Evolutionary conservation across 2,329 filamentous ascomycete species (phyloP).

Genomic region (Pseudonectria foliicola): DNA sequence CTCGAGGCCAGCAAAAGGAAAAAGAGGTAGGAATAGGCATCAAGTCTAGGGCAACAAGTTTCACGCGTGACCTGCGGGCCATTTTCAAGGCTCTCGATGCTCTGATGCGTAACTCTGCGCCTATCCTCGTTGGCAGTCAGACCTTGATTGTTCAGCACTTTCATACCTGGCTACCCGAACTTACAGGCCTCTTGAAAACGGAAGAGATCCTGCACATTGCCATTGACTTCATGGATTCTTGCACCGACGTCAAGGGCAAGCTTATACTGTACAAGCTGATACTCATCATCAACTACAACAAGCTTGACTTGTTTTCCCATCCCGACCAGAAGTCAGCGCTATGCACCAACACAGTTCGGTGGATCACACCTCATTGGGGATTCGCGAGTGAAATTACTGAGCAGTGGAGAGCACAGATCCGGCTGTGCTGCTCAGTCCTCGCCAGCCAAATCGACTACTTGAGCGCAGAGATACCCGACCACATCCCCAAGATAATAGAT

Average conservation of each 20-base stretch:
- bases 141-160: slow-evolving; percentile 94
- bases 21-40: slow-evolving; percentile 86
- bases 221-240: slow-evolving; percentile 90
- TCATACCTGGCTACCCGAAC: slow-evolving; percentile 93
- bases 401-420: slow-evolving; percentile 88
- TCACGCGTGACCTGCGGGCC: slow-evolving; percentile 73
- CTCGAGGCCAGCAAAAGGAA: slow-evolving; percentile 75
- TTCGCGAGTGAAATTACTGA: slow-evolving; percentile 64
- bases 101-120: slow-evolving; percentile 81
- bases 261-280: slow-evolving; percentile 87
- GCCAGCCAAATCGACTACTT: slow-evolving; percentile 77
- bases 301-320: slow-evolving; percentile 72
- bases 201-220: slow-evolving; percentile 88
- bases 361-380: slow-evolving; percentile 94
- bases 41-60: slow-evolving; percentile 62
- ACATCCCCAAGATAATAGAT: slow-evolving; percentile 83
- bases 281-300: slow-evolving; percentile 85
- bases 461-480: slow-evolving; percentile 75
- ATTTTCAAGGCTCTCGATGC: slow-evolving; percentile 87
- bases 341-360: slow-evolving; percentile 74
- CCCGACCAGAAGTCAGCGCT: slow-evolving; percentile 67
- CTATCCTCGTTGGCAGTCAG: slow-evolving; percentile 86
- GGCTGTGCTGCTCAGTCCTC: slow-evolving; percentile 86
- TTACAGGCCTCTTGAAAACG: slow-evolving; percentile 65
- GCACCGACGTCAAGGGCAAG: slow-evolving; percentile 79